A percentile compares a stretch with the other conserved stretches of the same genome.
Conservation (phyloP, 495 filamentous ascomycete genomes). For the Gamarada debralockiae region DNA sequence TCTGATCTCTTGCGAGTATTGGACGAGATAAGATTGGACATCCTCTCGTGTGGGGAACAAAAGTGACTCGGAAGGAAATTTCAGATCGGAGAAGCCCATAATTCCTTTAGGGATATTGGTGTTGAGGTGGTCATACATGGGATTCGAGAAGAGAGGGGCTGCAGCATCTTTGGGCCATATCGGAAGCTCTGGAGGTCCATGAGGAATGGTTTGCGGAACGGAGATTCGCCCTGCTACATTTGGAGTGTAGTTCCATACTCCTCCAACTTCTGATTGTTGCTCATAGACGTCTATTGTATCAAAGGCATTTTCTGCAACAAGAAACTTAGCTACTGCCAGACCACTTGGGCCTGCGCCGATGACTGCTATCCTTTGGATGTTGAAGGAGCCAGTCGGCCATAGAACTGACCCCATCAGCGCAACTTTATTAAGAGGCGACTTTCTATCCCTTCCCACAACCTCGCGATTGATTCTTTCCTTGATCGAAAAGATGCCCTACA, state of each 20-base stretch:
- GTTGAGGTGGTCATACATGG: constrained; percentile 76
- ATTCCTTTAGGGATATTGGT: constrained; percentile 82
- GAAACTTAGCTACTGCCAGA: constrained; percentile 63
- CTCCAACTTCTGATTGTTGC: constrained; percentile 69
- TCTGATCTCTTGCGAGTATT: constrained; percentile 50
- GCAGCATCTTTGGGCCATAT: constrained; percentile 31
- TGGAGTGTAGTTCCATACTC: constrained; percentile 76
- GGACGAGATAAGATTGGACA: constrained; percentile 69
- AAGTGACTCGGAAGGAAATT: constrained; percentile 55
- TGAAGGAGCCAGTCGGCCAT: neutral
- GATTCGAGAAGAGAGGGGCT: constrained; percentile 50
- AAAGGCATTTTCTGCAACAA: constrained; percentile 70
- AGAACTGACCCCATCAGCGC: constrained; percentile 10
- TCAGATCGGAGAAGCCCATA: constrained; percentile 74
- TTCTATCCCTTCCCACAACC: no score
- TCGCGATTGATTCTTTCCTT: no score
- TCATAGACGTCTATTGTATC: constrained; percentile 74
- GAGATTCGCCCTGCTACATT: constrained; percentile 11
- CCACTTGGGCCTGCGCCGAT: constrained; percentile 71
- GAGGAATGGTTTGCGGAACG: constrained; percentile 16
- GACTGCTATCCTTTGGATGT: constrained; percentile 56
- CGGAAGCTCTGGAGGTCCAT: constrained; percentile 32
- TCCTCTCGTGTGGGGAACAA: constrained; percentile 68
- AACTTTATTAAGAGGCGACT: no score
- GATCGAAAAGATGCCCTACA: no score